Evolutionary conservation across 2,329 filamentous ascomycete genomes (phyloP).

Genomic region (Dothistroma septosporum): DNA sequence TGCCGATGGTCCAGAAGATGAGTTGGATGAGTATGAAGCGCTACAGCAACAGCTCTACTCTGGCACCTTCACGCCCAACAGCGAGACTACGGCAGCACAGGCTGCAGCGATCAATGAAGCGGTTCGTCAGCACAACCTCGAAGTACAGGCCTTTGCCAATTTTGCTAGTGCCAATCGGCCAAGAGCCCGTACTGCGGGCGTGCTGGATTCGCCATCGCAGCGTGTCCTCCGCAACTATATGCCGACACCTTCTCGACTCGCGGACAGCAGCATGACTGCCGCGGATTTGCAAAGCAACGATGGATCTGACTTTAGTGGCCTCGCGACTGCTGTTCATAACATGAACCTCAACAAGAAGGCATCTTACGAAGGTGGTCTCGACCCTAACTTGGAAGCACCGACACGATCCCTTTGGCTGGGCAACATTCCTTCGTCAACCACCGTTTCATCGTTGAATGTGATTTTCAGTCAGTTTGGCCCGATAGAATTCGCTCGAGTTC

Average conservation of each 20-base stretch:
- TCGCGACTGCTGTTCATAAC: slow-evolving; percentile 76
- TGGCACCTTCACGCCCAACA: slow-evolving; percentile 56
- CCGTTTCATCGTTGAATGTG: slow-evolving; percentile 86
- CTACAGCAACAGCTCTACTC: slow-evolving; percentile 55
- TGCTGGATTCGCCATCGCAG: slow-evolving; percentile 72
- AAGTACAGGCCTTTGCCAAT: slow-evolving; percentile 86
- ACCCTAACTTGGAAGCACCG: slow-evolving; percentile 69
- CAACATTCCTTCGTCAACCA: slow-evolving; percentile 94
- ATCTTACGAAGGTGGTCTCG: slow-evolving; percentile 62
- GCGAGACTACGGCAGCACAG: slow-evolving; percentile 54
- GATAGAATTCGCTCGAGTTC: slow-evolving; percentile 84
- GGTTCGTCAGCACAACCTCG: slow-evolving; percentile 87
- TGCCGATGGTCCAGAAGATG: slow-evolving; percentile 71
- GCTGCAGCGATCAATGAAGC: slow-evolving; percentile 61
- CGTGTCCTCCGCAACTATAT: slow-evolving; percentile 66
- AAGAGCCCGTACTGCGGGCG: slow-evolving; percentile 84
- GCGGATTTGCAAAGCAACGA: slow-evolving; percentile 71
- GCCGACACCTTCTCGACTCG: slow-evolving; percentile 66
- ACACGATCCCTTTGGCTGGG: slow-evolving; percentile 95
- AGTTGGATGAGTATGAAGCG: slow-evolving; percentile 48
- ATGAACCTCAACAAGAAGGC: slow-evolving; percentile 68
- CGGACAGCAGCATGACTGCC: slow-evolving; percentile 67
- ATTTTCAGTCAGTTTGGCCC: slow-evolving; percentile 93
- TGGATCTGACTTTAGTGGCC: slow-evolving; percentile 71
- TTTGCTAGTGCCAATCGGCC: slow-evolving; percentile 78